Evolutionary conservation across 2,329 filamentous ascomycete genomes (phyloP).

Genomic region (Cryphonectria carpinicola): DNA sequence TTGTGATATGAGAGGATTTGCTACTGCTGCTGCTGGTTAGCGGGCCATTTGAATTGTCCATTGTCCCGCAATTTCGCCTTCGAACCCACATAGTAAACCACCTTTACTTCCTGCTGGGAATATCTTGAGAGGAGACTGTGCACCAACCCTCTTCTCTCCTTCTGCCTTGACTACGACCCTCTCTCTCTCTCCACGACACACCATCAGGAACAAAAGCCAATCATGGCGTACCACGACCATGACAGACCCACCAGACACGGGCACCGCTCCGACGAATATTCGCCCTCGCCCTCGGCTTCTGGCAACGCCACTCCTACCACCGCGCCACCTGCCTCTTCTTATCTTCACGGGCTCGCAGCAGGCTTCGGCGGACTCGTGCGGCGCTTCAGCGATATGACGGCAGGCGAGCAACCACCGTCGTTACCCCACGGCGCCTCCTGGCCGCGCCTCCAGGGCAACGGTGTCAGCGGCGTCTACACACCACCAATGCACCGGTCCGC

Average conservation of each 20-base stretch:
- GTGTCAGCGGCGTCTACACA: slow-evolving; percentile 63
- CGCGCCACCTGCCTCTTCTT: slow-evolving; percentile 35
- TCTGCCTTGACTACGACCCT: background rate
- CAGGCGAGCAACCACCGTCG: slow-evolving; percentile 23
- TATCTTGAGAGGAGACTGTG: background rate
- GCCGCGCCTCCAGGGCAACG: slow-evolving; percentile 41
- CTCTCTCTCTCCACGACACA: background rate
- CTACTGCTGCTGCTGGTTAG: slow-evolving; percentile 1
- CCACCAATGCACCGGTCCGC: slow-evolving; percentile 62
- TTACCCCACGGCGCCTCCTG: slow-evolving; percentile 24
- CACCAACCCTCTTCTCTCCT: background rate
- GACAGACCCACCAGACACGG: slow-evolving; percentile 19
- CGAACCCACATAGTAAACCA: slow-evolving; percentile 1
- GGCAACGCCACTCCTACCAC: slow-evolving; percentile 36
- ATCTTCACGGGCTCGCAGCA: slow-evolving; percentile 39
- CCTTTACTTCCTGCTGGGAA: background rate
- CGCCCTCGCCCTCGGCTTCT: slow-evolving; percentile 34
- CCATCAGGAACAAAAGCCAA: slow-evolving; percentile 4
- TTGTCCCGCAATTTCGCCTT: slow-evolving; percentile 8
- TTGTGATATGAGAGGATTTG: slow-evolving; percentile 14
- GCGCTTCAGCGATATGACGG: slow-evolving; percentile 59
- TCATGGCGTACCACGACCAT: slow-evolving; percentile 27
- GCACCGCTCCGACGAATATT: slow-evolving; percentile 23
- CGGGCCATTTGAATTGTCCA: background rate
- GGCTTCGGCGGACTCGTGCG: slow-evolving; percentile 68